These are phyloP conservation scores for Anthostomella pinea DNA, from an alignment of 2,329 filamentous ascomycete genomes.

Conservation along the genomic window DNA sequence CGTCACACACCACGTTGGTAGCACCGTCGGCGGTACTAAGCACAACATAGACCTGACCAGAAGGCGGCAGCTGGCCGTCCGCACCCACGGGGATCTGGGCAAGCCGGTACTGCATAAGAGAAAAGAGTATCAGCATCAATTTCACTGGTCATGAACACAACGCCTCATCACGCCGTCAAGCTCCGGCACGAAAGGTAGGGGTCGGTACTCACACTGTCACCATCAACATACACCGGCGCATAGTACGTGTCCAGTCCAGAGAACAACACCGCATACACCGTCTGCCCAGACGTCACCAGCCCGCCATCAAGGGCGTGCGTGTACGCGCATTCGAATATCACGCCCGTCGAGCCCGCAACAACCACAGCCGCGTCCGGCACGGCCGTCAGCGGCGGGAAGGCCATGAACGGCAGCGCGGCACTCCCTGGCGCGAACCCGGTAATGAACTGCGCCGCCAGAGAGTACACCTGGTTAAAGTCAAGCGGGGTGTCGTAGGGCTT, in stretches of 20 bases:
- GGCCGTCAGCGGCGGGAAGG: neutral
- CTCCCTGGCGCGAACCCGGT: neutral
- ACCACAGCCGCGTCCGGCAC: neutral
- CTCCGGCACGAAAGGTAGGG: neutral
- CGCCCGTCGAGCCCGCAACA: neutral
- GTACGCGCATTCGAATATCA: neutral
- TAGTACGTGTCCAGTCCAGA: slow-evolving; percentile 1
- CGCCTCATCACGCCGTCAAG: too few relatives aligned
- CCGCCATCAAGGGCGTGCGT: neutral
- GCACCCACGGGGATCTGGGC: neutral
- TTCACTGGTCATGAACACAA: too few relatives aligned
- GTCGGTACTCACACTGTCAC: neutral
- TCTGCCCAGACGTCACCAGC: neutral
- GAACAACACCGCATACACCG: neutral
- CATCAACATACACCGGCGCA: neutral
- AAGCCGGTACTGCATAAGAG: neutral
- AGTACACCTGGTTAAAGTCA: slow-evolving; percentile 1
- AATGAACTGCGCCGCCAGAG: neutral
- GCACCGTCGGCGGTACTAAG: slow-evolving; percentile 1
- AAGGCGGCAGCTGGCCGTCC: neutral
- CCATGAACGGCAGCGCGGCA: neutral
- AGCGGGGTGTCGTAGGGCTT: slow-evolving; percentile 1
- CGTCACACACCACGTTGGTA: neutral
- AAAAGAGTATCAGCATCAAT: neutral
- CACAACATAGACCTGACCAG: slow-evolving; percentile 1